phyloP scores from a whole-genome alignment of 2,329 filamentous ascomycete genomes.

The Alternaria panax region DNA sequence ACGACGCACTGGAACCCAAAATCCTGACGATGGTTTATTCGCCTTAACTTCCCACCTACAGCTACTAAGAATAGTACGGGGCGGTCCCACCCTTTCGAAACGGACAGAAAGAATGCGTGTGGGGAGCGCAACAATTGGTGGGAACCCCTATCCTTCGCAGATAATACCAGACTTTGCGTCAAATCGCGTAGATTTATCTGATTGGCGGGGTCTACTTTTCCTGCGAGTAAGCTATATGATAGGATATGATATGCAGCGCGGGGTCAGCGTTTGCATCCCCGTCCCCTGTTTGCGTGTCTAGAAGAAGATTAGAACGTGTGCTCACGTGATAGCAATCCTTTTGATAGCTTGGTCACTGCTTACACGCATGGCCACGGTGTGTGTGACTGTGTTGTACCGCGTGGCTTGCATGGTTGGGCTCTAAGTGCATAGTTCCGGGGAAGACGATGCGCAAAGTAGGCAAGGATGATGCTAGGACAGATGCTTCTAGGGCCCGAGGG shows the following conservation, averaged over 20 bases:
- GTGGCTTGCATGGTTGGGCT: slow-evolving; percentile 19
- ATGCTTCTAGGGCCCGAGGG: slow-evolving; percentile 1
- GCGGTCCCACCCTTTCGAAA: not conserved
- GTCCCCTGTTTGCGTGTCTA: not conserved
- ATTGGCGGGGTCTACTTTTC: not conserved
- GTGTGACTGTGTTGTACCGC: slow-evolving; percentile 13
- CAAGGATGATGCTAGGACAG: slow-evolving; percentile 2
- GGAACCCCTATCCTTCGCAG: not conserved
- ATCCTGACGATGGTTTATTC: not conserved
- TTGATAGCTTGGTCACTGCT: slow-evolving; percentile 4
- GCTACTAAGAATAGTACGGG: not conserved
- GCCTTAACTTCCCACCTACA: not conserved
- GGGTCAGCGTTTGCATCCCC: not conserved
- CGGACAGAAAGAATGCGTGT: not conserved
- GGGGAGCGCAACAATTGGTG: slow-evolving; percentile 8
- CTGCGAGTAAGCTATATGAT: not conserved
- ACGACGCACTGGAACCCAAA: slow-evolving; percentile 10
- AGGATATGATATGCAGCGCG: slow-evolving; percentile 3
- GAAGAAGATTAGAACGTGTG: not conserved
- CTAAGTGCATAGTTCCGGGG: not conserved
- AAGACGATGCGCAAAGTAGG: not conserved
- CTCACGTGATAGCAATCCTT: slow-evolving; percentile 7
- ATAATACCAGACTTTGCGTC: not conserved
- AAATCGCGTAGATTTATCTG: not conserved
- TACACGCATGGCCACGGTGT: slow-evolving; percentile 10